Evolutionary conservation across 495 filamentous ascomycete species (phyloP).

Genomic region (Penicillium arizonense): DNA sequence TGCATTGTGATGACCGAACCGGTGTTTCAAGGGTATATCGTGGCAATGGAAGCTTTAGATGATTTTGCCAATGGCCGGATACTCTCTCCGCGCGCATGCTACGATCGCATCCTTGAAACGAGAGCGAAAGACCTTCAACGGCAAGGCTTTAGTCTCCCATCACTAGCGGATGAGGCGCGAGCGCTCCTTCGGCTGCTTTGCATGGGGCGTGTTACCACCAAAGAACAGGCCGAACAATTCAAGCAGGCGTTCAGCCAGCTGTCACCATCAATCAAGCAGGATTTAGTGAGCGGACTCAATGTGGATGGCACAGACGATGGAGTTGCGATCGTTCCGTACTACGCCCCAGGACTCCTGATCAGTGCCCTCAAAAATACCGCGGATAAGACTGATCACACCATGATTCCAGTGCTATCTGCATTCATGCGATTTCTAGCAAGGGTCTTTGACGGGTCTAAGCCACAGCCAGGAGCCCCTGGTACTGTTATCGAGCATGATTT

Average conservation of each 20-base stretch:
- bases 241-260: slow-evolving; percentile 13
- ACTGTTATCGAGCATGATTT: slow-evolving; percentile 18
- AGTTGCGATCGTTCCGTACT: slow-evolving; percentile 21
- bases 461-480: not conserved
- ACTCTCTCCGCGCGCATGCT: slow-evolving; percentile 18
- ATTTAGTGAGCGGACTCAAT: slow-evolving; percentile 20
- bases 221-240: slow-evolving; percentile 12
- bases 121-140: not conserved
- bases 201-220: slow-evolving; percentile 20
- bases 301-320: slow-evolving; percentile 22
- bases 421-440: slow-evolving; percentile 21
- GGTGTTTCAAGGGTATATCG: slow-evolving; percentile 26
- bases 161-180: not conserved
- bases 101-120: slow-evolving; percentile 17
- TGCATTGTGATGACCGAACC: slow-evolving; percentile 31
- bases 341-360: slow-evolving; percentile 19
- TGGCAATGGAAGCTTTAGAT: slow-evolving; percentile 18
- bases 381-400: not conserved
- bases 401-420: slow-evolving; percentile 4
- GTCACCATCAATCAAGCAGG: not conserved
- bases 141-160: not conserved
- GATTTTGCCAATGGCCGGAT: slow-evolving; percentile 12
- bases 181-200: slow-evolving; percentile 22
- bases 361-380: slow-evolving; percentile 2
- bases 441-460: slow-evolving; percentile 8